Evolutionary conservation across 495 filamentous ascomycete species (phyloP).

Genomic region (Penicillium paxilli): DNA sequence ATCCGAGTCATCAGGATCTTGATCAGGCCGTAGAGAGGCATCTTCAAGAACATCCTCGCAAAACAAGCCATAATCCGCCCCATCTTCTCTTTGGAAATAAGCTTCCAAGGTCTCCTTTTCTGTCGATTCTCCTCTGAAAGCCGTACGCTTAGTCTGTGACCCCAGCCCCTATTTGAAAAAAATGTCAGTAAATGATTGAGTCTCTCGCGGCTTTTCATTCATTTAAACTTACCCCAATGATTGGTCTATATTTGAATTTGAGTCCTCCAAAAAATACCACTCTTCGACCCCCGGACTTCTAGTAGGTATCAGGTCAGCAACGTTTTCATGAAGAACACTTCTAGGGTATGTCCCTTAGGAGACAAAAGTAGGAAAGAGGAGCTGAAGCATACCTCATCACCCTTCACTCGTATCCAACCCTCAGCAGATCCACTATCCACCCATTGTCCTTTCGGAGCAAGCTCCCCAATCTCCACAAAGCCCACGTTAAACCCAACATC

Average conservation of each 20-base stretch:
- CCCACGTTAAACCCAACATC: constrained; percentile 6
- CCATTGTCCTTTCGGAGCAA: constrained; percentile 3
- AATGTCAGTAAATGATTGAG: neutral
- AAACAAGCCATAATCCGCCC: neutral
- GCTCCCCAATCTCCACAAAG: constrained; percentile 7
- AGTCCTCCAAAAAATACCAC: constrained; percentile 5
- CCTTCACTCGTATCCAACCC: constrained; percentile 3
- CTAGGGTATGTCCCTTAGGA: no score
- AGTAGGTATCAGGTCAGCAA: neutral
- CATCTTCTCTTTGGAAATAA: constrained; percentile 1
- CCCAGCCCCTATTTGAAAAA: constrained; percentile 1
- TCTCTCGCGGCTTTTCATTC: neutral
- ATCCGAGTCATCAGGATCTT: neutral
- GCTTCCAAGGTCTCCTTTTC: neutral
- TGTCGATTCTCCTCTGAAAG: neutral
- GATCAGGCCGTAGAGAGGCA: neutral
- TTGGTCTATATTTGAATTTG: constrained; percentile 3
- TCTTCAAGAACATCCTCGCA: constrained; percentile 1
- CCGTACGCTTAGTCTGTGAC: neutral
- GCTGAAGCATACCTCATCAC: neutral
- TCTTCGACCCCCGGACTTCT: neutral
- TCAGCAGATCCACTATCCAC: constrained; percentile 1
- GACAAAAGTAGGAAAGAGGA: neutral
- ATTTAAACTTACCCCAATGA: constrained; percentile 3
- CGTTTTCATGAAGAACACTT: neutral